Evolutionary conservation across 306 rosid species (phyloP).

Genomic region (Prinsepia uniflora): DNA sequence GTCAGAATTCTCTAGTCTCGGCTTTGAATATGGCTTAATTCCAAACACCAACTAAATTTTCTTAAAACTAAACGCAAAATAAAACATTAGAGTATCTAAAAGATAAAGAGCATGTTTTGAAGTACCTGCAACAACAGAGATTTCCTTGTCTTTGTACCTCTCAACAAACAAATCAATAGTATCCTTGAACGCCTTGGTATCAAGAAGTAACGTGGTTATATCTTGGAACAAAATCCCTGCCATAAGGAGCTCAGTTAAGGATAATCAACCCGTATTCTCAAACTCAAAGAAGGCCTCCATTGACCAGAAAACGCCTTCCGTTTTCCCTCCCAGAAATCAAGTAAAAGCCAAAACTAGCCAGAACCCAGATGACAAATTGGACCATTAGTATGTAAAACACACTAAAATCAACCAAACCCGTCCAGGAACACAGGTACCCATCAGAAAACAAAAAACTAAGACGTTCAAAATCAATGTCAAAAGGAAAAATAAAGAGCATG

Average conservation of each 20-base stretch:
- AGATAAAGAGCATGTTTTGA: not conserved
- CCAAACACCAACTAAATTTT: not conserved
- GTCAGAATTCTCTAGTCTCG: not conserved
- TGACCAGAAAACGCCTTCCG: not conserved
- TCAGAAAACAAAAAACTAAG: not conserved
- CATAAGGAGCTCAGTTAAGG: slow-evolving; percentile 8
- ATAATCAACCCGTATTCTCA: not conserved
- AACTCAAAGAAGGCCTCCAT: not conserved
- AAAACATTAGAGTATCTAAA: not conserved
- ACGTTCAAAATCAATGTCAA: not conserved
- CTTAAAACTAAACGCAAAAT: not conserved
- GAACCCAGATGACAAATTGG: slow-evolving; percentile 9
- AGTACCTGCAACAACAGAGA: slow-evolving; percentile 94
- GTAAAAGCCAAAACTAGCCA: slow-evolving; percentile 2
- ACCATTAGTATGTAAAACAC: not conserved
- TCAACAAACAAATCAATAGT: slow-evolving; percentile 92
- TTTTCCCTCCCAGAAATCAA: not conserved
- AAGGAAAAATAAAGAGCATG: not conserved
- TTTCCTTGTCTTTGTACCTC: slow-evolving; percentile 73
- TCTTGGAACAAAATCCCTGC: slow-evolving; percentile 95
- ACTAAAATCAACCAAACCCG: slow-evolving; percentile 2
- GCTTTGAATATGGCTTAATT: not conserved
- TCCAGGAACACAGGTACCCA: not conserved
- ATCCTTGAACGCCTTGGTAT: slow-evolving; percentile 81
- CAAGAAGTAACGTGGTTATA: slow-evolving; percentile 89